Base-by-base conservation (phyloP, 805 yeast genomes). In the Metschnikowia proteae region DNA sequence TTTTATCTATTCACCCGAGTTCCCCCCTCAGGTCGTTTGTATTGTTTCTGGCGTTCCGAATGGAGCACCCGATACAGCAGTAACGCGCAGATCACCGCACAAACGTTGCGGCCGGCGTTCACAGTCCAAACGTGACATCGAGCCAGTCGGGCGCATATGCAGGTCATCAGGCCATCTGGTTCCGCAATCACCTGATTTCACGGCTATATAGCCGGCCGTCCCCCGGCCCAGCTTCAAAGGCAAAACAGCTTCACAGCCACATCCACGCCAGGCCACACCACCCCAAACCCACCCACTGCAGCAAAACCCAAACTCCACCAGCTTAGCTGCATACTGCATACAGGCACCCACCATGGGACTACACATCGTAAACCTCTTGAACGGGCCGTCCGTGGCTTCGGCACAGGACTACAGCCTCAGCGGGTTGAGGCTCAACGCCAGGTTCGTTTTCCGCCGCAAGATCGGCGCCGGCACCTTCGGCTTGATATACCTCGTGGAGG, bases 381-480 rank as follows among this genome's bases (percentile, higher is more conserved):
- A 25, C 22, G 36, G 31, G 6, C 28, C 25, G 23, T 28, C 41
- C 26, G n/a, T 17, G 32, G 25, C 31, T 3, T 6, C 11, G 10
- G 28, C n/a, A 4, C 28, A 6, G 6, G 34, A 29, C 10, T 26
- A 40, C 11, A 31, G 36, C 25, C 43, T 40, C 17, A 32, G 10
- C 9, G 58, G 62, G 1, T 73, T 80, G 28, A 81, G 90, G 10
- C 87, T 91, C 88, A 74, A 75, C 39, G 60, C 60, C 42, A 72
- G 90, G 25, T 84, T 65, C 60, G 78, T 74, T 30, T 55, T 82
- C 48, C 71, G 84, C 25, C 43, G 29, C 48, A 74, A 78, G 26
- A 68, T 83, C 33, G 60, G 64, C 1, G 61, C 66, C 11, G 90
- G 89, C 63, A 64, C 66, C 28, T 75, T 55, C 36, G 60, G 60